Base-by-base conservation (phyloP, 2,329 filamentous ascomycete species). In the Diplocarpon rosae region DNA sequence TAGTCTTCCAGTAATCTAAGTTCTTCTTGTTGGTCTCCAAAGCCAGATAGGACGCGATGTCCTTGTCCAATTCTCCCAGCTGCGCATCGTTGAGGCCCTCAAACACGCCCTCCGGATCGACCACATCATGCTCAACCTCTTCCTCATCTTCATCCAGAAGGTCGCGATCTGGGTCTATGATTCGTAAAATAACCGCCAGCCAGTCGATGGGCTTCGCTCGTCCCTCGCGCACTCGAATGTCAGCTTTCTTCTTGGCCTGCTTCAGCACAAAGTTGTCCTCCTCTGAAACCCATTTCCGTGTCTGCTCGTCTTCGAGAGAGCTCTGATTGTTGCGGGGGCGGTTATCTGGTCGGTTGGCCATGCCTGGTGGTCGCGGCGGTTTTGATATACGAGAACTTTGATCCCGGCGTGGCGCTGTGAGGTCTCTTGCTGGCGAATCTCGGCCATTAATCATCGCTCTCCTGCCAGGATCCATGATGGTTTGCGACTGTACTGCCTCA, bases 181-280 rank as follows among this genome's bases (percentile, higher is more conserved):
- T 85, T 53, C 87, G 81, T 51, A 98, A 69, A 49, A 85, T 93
- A 59, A 96, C 92, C 1, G 89, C 87, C 37, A 98, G 75, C 72
- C 85, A 89, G 67, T 98, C 92, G 58, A 96, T 90, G 9, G 90
- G 85, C 60, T 87, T 89, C 45, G 90, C 89, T 54, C 93, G 79
- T 10, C 85, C 84, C 64, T 93, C 89, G 56, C 88, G 85, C 37
- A 96, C 88, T 33, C 92, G 83, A 55, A 98, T 93, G 53, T 89
- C 85, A 34, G 92, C 90, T 70, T 95, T 96, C 70, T 93, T 96
- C 72, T 96, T 98, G 37, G 90, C 84, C 66, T 98, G 92, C 65
- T 88, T 89, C 59, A 98, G 70, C 45, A 96, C 92, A 60, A 98
- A 98, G 52, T 83, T 81, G 68, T 98, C 92, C 64, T 98, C 92